These are phyloP conservation scores for Penium margaritaceum DNA, from an alignment of 139 green algal species.

Conservation along the genomic window DNA sequence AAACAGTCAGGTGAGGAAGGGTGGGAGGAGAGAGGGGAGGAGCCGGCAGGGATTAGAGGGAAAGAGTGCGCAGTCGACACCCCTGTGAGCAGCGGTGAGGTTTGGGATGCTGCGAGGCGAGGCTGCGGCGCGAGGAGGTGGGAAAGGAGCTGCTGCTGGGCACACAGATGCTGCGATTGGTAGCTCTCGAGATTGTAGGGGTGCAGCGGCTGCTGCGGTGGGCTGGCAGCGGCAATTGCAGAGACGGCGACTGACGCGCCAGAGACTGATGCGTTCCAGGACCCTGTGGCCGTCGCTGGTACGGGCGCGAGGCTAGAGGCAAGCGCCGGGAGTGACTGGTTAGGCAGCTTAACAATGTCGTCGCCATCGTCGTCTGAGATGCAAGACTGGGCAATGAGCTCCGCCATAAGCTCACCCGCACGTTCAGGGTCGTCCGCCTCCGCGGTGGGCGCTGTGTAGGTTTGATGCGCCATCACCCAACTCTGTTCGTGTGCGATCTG, in stretches of 20 bases:
- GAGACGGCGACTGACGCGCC: no score
- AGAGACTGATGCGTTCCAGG: no score
- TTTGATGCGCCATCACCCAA: no score
- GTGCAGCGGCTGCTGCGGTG: no score
- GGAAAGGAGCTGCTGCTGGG: neutral
- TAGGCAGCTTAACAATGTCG: no score
- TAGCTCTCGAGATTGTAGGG: no score
- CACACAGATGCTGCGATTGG: neutral
- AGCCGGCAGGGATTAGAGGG: neutral
- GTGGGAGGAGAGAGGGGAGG: neutral
- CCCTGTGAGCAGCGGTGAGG: neutral
- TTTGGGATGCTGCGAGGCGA: neutral
- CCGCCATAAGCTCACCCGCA: neutral
- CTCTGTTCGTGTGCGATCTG: no score
- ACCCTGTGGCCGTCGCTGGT: no score
- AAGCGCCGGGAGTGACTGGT: no score
- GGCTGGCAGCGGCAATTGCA: no score
- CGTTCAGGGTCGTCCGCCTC: neutral
- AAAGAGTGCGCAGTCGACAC: neutral
- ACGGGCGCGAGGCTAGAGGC: no score
- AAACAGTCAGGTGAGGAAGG: no score
- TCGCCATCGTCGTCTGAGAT: constrained; percentile 2
- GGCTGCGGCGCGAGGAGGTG: neutral
- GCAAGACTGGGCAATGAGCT: constrained; percentile 3
- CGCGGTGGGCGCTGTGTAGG: neutral